phyloP scores from a whole-genome alignment of 2,329 filamentous ascomycete genomes.

The Pseudogymnoascus sp. region DNA sequence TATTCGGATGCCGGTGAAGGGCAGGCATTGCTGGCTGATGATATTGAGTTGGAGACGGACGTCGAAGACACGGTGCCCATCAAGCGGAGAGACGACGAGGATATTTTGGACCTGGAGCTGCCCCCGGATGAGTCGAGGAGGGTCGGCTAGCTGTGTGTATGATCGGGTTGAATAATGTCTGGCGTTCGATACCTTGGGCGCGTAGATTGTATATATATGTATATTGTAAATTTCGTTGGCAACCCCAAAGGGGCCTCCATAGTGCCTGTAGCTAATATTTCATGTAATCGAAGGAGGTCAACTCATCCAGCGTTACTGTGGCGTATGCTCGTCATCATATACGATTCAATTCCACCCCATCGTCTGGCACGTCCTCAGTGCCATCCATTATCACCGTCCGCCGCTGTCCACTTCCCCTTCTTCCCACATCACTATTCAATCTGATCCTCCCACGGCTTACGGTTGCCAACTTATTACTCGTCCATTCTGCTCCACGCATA shows the following conservation, averaged over 20 bases:
- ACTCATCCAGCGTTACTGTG: neutral
- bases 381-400: slow-evolving; percentile 38
- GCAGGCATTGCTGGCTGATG: slow-evolving; percentile 11
- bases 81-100: slow-evolving; percentile 10
- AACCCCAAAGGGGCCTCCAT: neutral
- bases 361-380: slow-evolving; percentile 40
- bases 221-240: neutral
- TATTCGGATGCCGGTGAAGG: slow-evolving; percentile 6
- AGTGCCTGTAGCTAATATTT: slow-evolving; percentile 5
- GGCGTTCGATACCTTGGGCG: slow-evolving; percentile 11
- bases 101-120: slow-evolving; percentile 12
- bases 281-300: slow-evolving; percentile 2
- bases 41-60: slow-evolving; percentile 11
- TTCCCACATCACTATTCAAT: slow-evolving; percentile 29
- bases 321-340: slow-evolving; percentile 13
- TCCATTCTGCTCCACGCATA: slow-evolving; percentile 45
- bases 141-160: neutral
- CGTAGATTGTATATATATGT: neutral
- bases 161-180: neutral
- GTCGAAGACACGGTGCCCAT: neutral
- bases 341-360: slow-evolving; percentile 36
- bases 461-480: slow-evolving; percentile 45
- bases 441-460: slow-evolving; percentile 49
- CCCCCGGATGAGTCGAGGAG: neutral
- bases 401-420: slow-evolving; percentile 26